Evolutionary conservation across 1,284 basidiomycete genomes (phyloP), one percentile per base, ranked within the genome.

Genomic region (Xerocomus amazonicus): DNA sequence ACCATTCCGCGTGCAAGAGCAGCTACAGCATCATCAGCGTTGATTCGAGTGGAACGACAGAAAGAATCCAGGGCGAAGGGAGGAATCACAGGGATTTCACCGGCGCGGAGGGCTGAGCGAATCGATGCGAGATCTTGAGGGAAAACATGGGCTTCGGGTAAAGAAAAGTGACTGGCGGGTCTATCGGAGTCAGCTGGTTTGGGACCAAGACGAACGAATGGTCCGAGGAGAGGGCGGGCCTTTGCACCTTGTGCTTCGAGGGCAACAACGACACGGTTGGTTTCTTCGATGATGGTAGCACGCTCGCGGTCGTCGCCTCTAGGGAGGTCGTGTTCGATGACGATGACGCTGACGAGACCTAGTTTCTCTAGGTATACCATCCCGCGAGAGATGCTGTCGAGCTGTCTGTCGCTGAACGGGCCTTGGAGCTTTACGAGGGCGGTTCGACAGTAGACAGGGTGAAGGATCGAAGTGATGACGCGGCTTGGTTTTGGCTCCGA

Each of bases 351-450:
- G 56, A 97, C 89, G 14, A 99, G 79, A 3, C 97, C 97, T 27
- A 99, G 85, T 63, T 93, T 95, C 69, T 96, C 92, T 43, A 99
- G 82, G 65, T 97, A 93, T 43, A 94, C 88, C 74, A 99, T 83
- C 41, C 97, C 97, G 37, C 90, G 84, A 28, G 90, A 86, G 57
- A 99, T 92, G 64, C 92, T 95, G 57, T 94, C 88, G 51, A 99
- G 84, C 67, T 99, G 97, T 10, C 86, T 79, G 69, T 97, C 89
- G n/a, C 84, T 91, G 69, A 99, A 99, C 1, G 97, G 97, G 3
- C 96, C 93, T 69, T 99, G 97, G 12, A 99, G 76, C 70, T 99
- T 99, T 65, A 99, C 95, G 9, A 99, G 82, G 1, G 94, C 94
- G 1, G 92, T 93, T 50, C 90, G 87, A 38, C 83, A 78, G 58